Conservation (phyloP, 1,284 basidiomycete species). For the Tausonia pullulans region DNA sequence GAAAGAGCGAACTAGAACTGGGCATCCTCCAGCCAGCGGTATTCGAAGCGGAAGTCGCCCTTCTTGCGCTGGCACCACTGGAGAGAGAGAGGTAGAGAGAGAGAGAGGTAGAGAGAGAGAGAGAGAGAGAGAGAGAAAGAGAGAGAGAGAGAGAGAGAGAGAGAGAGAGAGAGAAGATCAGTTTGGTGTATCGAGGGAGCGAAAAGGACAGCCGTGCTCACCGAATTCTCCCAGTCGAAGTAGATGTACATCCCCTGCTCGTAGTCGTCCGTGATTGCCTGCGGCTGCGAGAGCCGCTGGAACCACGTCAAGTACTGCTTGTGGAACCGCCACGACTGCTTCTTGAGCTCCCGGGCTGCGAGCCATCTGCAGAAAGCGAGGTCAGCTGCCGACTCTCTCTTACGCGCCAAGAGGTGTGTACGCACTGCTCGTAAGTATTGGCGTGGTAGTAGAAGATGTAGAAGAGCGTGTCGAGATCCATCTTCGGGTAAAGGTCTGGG, state of each 20-base stretch:
- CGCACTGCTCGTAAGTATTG: constrained; percentile 91
- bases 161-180: not conserved
- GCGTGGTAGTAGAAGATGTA: constrained; percentile 99
- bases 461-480: constrained; percentile 96
- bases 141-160: not conserved
- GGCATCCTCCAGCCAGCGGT: not conserved
- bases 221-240: constrained; percentile 72
- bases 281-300: constrained; percentile 97
- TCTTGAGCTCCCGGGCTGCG: constrained; percentile 92
- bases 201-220: constrained; percentile 52
- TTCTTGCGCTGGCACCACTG: constrained; percentile 94
- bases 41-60: constrained; percentile 84
- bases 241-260: constrained; percentile 85
- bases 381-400: not conserved
- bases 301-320: constrained; percentile 99
- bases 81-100: not conserved
- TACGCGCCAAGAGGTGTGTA: constrained; percentile 1
- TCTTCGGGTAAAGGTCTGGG: constrained; percentile 74
- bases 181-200: not conserved
- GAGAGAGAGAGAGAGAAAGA: not conserved
- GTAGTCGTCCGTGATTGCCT: constrained; percentile 98
- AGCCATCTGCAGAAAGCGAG: constrained; percentile 52
- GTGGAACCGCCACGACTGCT: constrained; percentile 98
- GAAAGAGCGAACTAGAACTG: not conserved
- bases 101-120: not conserved